phyloP scores from a whole-genome alignment of 1,284 basidiomycete genomes.

The Naganishia sp. region DNA sequence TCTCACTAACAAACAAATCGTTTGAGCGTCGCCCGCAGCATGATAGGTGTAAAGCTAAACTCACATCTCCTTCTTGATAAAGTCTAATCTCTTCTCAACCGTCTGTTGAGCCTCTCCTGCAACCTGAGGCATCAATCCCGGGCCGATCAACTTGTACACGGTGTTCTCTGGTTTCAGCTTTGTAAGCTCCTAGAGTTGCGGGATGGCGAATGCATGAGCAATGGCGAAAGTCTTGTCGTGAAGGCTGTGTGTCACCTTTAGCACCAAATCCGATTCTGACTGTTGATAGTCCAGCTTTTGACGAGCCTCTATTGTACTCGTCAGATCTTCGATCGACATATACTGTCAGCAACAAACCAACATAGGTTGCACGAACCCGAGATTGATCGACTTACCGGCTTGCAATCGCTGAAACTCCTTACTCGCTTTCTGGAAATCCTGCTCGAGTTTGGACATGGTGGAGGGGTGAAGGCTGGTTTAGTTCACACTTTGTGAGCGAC shows the following conservation, averaged over 20 bases:
- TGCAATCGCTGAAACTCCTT: conserved; percentile 78
- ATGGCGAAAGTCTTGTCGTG: background rate
- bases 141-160: conserved; percentile 90
- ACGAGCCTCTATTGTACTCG: conserved; percentile 70
- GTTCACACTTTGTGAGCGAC: too few relatives aligned
- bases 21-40: background rate
- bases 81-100: conserved; percentile 87
- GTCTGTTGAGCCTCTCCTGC: conserved; percentile 82
- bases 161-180: conserved; percentile 72
- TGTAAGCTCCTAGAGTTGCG: conserved; percentile 72
- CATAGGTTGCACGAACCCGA: background rate
- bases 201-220: background rate
- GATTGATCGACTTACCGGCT: conserved; percentile 48
- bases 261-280: conserved; percentile 87
- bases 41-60: conserved; percentile 44
- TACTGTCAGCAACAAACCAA: background rate
- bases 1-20: conserved; percentile 60
- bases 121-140: conserved; percentile 88
- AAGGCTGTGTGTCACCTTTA: conserved; percentile 64
- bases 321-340: conserved; percentile 59
- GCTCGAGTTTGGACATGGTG: conserved; percentile 41
- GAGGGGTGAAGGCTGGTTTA: too few relatives aligned
- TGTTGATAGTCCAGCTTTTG: conserved; percentile 84
- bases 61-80: conserved; percentile 87
- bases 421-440: conserved; percentile 64